phyloP scores from a whole-genome alignment of 1,284 basidiomycete species.

The Ustilago nuda region DNA sequence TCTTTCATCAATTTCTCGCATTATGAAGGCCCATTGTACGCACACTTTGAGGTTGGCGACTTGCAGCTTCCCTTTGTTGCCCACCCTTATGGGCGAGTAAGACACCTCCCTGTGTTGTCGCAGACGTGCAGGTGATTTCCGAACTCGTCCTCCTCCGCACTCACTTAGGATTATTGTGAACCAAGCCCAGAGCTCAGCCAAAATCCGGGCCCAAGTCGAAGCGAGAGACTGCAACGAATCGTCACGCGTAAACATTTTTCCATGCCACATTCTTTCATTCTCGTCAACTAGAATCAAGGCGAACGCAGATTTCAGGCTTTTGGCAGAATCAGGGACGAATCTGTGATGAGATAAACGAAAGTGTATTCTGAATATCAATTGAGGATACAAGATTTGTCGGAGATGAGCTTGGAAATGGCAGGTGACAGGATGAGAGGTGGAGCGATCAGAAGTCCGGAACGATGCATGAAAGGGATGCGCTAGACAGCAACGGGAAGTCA shows the following conservation, averaged over 20 bases:
- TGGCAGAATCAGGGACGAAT: too few relatives aligned
- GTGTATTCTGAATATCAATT: too few relatives aligned
- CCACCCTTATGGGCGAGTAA: background rate
- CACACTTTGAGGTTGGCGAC: background rate
- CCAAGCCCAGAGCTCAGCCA: too few relatives aligned
- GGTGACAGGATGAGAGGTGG: background rate
- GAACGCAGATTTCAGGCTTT: background rate
- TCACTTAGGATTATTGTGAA: background rate
- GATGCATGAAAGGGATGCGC: background rate
- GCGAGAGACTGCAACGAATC: background rate
- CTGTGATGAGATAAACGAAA: too few relatives aligned
- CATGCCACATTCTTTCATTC: background rate
- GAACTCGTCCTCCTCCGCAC: background rate
- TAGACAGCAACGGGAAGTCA: background rate
- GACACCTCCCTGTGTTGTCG: background rate
- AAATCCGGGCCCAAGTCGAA: background rate
- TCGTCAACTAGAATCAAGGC: background rate
- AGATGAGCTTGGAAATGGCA: background rate
- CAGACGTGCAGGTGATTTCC: background rate
- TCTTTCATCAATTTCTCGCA: background rate
- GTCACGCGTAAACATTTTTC: background rate
- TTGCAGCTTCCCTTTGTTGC: constrained; percentile 2
- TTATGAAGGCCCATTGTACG: background rate
- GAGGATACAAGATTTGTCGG: background rate
- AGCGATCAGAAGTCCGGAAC: background rate